A percentile compares a stretch with the other conserved stretches of the same genome.
phyloP scores from a whole-genome alignment of 179 eudicot species.

The Drosera spatulata region DNA sequence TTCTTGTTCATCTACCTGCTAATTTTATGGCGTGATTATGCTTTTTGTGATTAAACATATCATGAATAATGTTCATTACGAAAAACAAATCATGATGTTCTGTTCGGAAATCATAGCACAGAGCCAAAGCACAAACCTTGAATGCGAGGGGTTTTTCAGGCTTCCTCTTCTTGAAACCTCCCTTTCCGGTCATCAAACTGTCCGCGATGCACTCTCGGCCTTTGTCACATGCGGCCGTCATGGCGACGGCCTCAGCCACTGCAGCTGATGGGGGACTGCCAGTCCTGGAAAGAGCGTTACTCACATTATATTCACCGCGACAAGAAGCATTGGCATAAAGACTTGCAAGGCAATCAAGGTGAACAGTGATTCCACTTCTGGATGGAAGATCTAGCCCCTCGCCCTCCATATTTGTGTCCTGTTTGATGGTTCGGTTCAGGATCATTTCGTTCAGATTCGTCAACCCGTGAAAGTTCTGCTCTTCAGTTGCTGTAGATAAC shows the following conservation, averaged over 20 bases:
- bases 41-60: too few relatives aligned
- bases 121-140: constrained; percentile 33
- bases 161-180: constrained; percentile 70
- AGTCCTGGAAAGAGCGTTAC: constrained; percentile 40
- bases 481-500: too few relatives aligned
- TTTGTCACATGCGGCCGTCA: background rate
- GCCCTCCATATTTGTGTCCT: too few relatives aligned
- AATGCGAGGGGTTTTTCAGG: constrained; percentile 33
- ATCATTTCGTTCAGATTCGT: too few relatives aligned
- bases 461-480: too few relatives aligned
- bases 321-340: too few relatives aligned
- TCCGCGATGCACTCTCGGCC: constrained; percentile 17
- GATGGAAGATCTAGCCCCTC: too few relatives aligned
- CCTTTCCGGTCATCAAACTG: constrained; percentile 24
- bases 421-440: too few relatives aligned
- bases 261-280: constrained; percentile 41
- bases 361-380: too few relatives aligned
- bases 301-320: constrained; percentile 13
- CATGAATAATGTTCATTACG: too few relatives aligned
- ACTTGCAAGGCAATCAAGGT: too few relatives aligned
- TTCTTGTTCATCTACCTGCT: constrained; percentile 38
- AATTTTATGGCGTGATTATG: background rate
- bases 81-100: too few relatives aligned
- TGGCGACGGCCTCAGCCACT: constrained; percentile 15
- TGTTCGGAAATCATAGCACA: background rate